Evolutionary conservation across 1,284 basidiomycete genomes (phyloP).

Genomic region (Microbotryum silenes-acaulis): DNA sequence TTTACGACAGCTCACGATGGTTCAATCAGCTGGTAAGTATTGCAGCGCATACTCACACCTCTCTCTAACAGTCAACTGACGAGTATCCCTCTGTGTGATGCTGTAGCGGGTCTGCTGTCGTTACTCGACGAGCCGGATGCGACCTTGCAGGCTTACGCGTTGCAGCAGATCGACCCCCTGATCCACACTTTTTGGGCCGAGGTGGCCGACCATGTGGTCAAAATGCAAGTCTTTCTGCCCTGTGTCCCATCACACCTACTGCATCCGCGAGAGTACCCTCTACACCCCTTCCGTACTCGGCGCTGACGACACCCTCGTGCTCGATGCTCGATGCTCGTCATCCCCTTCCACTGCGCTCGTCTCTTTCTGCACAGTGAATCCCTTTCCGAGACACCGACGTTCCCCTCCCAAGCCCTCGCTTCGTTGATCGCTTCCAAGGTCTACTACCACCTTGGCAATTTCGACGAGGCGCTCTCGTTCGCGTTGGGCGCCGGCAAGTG

Average conservation of each 20-base stretch:
- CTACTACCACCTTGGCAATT: conserved; percentile 88
- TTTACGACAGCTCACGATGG: conserved; percentile 4
- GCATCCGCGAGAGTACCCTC: neutral
- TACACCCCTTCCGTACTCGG: neutral
- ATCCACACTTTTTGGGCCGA: conserved; percentile 95
- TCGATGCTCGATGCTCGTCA: conserved; percentile 1
- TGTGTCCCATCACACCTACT: neutral
- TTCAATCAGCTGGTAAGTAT: conserved; percentile 19
- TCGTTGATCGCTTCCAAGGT: conserved; percentile 88
- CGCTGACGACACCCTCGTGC: conserved; percentile 19
- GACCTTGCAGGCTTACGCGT: conserved; percentile 78
- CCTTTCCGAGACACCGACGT: conserved; percentile 66
- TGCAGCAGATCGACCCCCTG: conserved; percentile 68
- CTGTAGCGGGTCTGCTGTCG: conserved; percentile 63
- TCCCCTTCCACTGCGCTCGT: neutral
- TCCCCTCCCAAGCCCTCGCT: conserved; percentile 69
- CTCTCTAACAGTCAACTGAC: neutral
- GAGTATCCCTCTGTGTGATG: neutral
- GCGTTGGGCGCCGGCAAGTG: conserved; percentile 79
- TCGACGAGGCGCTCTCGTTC: conserved; percentile 86
- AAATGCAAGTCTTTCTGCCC: conserved; percentile 57
- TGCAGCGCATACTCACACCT: too few relatives aligned
- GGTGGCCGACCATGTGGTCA: conserved; percentile 84
- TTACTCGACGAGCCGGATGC: conserved; percentile 79
- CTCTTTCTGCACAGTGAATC: conserved; percentile 56